Percentiles rank a stretch among this genome's conserved stretches.
Conservation (phyloP, 75 land plant species). For the Isoetes taiwanensis region DNA sequence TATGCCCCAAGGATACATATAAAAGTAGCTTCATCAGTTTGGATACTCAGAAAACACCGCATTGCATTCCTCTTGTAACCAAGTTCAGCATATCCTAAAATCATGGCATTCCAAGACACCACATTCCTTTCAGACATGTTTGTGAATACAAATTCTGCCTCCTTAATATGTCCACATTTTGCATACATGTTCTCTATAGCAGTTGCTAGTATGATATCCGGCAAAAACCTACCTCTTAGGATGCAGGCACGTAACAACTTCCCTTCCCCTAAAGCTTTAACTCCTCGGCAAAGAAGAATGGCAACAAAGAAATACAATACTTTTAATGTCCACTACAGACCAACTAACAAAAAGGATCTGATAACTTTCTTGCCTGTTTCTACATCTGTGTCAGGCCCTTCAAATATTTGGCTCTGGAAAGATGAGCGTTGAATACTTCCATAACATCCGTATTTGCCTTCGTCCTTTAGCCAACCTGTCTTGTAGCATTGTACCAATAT, state of each 20-base stretch:
- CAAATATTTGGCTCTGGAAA: constrained; percentile 70
- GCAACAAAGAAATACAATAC: too few species aligned
- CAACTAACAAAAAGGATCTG: too few species aligned
- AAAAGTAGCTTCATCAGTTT: too few species aligned
- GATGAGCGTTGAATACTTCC: constrained; percentile 35
- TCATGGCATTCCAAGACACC: constrained; percentile 60
- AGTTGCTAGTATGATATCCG: too few species aligned
- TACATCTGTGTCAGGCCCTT: constrained; percentile 90
- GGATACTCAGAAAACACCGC: too few species aligned
- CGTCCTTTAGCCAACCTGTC: constrained; percentile 88
- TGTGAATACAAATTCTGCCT: constrained; percentile 29
- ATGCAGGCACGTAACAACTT: too few species aligned
- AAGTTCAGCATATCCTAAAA: constrained; percentile 5
- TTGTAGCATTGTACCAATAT: constrained; percentile 76
- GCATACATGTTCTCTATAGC: constrained; percentile 52
- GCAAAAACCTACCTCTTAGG: too few species aligned
- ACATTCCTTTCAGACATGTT: constrained; percentile 29
- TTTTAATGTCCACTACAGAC: too few species aligned
- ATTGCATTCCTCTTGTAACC: constrained; percentile 1
- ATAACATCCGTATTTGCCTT: constrained; percentile 83
- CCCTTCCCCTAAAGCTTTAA: too few species aligned
- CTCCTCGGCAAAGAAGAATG: too few species aligned
- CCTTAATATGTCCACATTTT: constrained; percentile 29
- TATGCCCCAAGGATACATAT: too few species aligned
- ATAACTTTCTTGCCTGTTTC: constrained; percentile 69